Evolutionary conservation across 2,329 filamentous ascomycete species (phyloP).

Genomic region (Ophiostoma fasciatum): DNA sequence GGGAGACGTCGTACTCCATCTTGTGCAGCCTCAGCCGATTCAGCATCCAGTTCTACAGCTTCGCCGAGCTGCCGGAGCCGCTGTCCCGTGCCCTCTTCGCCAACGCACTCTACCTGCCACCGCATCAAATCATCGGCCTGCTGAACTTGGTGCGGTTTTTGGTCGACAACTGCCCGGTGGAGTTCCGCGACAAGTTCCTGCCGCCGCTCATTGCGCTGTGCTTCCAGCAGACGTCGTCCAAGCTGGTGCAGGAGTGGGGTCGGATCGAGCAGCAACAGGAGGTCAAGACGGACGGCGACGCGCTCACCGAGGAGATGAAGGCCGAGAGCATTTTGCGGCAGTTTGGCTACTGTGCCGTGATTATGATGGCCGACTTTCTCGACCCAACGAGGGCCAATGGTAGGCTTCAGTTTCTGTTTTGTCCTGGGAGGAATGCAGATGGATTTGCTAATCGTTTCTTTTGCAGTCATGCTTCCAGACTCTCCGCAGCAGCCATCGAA

Average conservation of each 20-base stretch:
- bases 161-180: slow-evolving; percentile 80
- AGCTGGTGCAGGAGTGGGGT: slow-evolving; percentile 79
- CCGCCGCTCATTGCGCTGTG: slow-evolving; percentile 70
- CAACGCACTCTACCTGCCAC: slow-evolving; percentile 68
- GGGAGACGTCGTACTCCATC: slow-evolving; percentile 88
- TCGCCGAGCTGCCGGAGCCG: slow-evolving; percentile 65
- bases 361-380: slow-evolving; percentile 80
- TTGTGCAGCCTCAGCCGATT: slow-evolving; percentile 86
- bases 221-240: slow-evolving; percentile 74
- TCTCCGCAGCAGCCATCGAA: slow-evolving; percentile 16
- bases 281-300: slow-evolving; percentile 53
- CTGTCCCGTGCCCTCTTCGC: slow-evolving; percentile 73
- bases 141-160: slow-evolving; percentile 78
- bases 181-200: slow-evolving; percentile 63
- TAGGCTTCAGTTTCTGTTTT: slow-evolving; percentile 22
- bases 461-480: slow-evolving; percentile 21
- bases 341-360: slow-evolving; percentile 79
- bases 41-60: slow-evolving; percentile 81
- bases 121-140: slow-evolving; percentile 88
- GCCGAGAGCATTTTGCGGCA: slow-evolving; percentile 88
- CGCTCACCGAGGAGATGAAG: slow-evolving; percentile 93
- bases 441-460: neutral
- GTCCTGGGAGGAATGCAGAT: neutral
- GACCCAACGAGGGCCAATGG: slow-evolving; percentile 52
- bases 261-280: slow-evolving; percentile 51